A percentile compares a stretch with the other conserved stretches of the same genome.
Evolutionary conservation across 805 yeast species (phyloP).

Genomic region (Hanseniaspora taiwanica): DNA sequence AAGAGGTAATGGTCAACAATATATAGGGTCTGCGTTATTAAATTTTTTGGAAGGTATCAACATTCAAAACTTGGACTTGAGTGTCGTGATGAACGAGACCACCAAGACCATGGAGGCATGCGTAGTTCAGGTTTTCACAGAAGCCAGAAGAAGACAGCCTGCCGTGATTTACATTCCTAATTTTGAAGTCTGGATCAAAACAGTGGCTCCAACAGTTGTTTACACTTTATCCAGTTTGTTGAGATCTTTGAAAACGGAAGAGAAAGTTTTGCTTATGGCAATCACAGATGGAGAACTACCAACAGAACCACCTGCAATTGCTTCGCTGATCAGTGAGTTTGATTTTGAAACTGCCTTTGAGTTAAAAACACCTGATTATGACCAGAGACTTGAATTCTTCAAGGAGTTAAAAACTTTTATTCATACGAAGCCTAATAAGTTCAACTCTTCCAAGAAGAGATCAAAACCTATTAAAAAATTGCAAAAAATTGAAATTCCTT

Average conservation of each 20-base stretch:
- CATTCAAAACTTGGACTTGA: conserved; percentile 74
- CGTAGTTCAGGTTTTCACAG: conserved; percentile 70
- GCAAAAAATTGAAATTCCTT: conserved; percentile 22
- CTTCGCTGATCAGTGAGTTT: conserved; percentile 29
- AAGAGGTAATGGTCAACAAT: conserved; percentile 76
- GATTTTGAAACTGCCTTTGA: conserved; percentile 40
- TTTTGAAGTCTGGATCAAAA: conserved; percentile 59
- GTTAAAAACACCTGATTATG: conserved; percentile 33
- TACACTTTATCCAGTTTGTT: conserved; percentile 61
- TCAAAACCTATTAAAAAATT: conserved; percentile 27
- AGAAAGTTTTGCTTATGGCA: conserved; percentile 62
- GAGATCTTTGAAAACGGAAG: conserved; percentile 55
- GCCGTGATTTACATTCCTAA: conserved; percentile 75
- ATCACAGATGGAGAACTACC: conserved; percentile 47
- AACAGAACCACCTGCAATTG: conserved; percentile 13
- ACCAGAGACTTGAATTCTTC: conserved; percentile 48
- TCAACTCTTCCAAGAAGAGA: conserved; percentile 45
- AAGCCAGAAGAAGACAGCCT: conserved; percentile 83
- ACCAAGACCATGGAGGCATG: conserved; percentile 73
- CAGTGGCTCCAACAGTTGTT: conserved; percentile 55
- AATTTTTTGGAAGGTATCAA: conserved; percentile 81
- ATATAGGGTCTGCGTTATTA: conserved; percentile 68
- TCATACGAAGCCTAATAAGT: conserved; percentile 55
- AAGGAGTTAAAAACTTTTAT: conserved; percentile 38
- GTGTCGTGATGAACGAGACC: conserved; percentile 63